phyloP scores from a whole-genome alignment of 768 basidiomycete genomes.

The Leccinum imitatum region DNA sequence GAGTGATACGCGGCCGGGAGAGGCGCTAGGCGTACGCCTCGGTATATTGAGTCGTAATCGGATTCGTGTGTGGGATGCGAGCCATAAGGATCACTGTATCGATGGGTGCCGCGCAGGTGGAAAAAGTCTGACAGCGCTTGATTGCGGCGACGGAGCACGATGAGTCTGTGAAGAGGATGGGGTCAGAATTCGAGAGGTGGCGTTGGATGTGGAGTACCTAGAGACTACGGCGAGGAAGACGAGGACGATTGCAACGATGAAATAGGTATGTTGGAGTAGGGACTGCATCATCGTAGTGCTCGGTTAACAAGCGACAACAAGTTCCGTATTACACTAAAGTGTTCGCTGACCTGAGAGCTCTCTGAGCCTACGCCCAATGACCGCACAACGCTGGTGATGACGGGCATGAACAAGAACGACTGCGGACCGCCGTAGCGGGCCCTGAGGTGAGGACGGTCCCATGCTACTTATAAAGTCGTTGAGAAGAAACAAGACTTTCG shows the following conservation, averaged over 20 bases:
- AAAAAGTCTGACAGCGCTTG: constrained; percentile 24
- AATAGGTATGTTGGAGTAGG: constrained; percentile 23
- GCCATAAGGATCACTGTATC: constrained; percentile 1
- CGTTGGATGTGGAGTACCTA: constrained; percentile 15
- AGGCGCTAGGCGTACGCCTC: constrained; percentile 17
- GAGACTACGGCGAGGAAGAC: constrained; percentile 17
- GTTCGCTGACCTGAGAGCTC: constrained; percentile 16
- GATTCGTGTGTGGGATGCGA: constrained; percentile 1
- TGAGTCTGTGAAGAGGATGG: constrained; percentile 10
- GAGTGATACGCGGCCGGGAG: constrained; percentile 23
- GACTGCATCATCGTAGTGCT: constrained; percentile 14
- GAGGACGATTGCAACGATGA: constrained; percentile 18
- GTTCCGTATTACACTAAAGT: neutral
- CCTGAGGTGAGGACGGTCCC: neutral
- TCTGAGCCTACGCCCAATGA: neutral
- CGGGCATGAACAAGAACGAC: constrained; percentile 7
- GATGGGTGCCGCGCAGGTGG: neutral
- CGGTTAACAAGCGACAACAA: neutral
- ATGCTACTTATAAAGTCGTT: neutral
- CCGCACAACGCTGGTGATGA: constrained; percentile 7
- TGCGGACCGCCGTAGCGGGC: constrained; percentile 1
- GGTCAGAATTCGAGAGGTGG: constrained; percentile 5
- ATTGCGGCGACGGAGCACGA: constrained; percentile 25
- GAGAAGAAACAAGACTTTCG: neutral
- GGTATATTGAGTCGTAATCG: constrained; percentile 12